These are phyloP conservation scores for Coniella lustricola DNA, from an alignment of 2,329 filamentous ascomycete genomes.

Conservation along the genomic window DNA sequence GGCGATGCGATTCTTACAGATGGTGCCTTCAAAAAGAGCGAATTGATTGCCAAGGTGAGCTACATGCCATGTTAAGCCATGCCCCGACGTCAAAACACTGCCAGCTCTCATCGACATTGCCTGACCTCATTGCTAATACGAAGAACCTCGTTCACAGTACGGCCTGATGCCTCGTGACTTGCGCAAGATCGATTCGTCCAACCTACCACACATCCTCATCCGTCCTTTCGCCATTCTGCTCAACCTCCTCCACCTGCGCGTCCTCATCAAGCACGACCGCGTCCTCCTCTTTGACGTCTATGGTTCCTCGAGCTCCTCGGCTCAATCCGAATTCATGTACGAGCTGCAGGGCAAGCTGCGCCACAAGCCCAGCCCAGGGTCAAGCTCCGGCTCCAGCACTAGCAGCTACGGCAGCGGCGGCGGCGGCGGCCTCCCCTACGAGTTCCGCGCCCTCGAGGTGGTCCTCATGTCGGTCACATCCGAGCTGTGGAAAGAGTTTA, in stretches of 20 bases:
- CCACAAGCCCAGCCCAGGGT: slow-evolving; percentile 56
- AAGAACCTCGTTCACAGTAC: slow-evolving; percentile 48
- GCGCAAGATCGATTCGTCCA: slow-evolving; percentile 94
- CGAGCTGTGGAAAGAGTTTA: slow-evolving; percentile 88
- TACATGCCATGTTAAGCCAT: slow-evolving; percentile 12
- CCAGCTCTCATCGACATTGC: neutral
- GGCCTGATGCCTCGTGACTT: slow-evolving; percentile 88
- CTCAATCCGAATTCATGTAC: slow-evolving; percentile 96
- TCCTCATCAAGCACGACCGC: slow-evolving; percentile 89
- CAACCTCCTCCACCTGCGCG: slow-evolving; percentile 91
- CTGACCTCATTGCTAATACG: slow-evolving; percentile 1
- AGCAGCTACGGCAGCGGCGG: slow-evolving; percentile 30
- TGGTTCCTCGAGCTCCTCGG: slow-evolving; percentile 88
- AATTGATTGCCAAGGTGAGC: slow-evolving; percentile 86
- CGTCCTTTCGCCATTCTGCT: slow-evolving; percentile 89
- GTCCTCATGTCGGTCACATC: slow-evolving; percentile 90
- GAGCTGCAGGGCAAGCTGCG: slow-evolving; percentile 88
- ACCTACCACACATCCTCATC: slow-evolving; percentile 90
- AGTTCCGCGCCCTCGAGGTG: slow-evolving; percentile 91
- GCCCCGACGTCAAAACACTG: too few relatives aligned
- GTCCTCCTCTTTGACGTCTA: slow-evolving; percentile 93
- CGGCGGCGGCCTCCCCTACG: slow-evolving; percentile 68
- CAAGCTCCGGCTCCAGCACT: slow-evolving; percentile 23
- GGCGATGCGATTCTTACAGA: slow-evolving; percentile 89
- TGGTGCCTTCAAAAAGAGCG: slow-evolving; percentile 95